These are phyloP conservation scores for Daldinia childiae DNA, from an alignment of 495 filamentous ascomycete genomes.

Conservation along the genomic window DNA sequence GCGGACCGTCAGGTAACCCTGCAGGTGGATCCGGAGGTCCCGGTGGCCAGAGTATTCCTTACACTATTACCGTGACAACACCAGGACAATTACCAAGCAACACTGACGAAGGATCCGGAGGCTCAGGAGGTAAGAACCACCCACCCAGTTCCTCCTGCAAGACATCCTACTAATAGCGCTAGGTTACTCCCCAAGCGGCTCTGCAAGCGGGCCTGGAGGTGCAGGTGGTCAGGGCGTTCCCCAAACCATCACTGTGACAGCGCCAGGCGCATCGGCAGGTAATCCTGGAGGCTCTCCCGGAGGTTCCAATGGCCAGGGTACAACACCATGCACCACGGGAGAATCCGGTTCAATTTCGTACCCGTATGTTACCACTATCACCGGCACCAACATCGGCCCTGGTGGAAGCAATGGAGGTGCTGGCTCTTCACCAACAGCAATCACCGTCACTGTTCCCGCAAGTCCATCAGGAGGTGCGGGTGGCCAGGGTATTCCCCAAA, in stretches of 20 bases:
- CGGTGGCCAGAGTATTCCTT: slow-evolving; percentile 28
- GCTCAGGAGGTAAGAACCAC: slow-evolving; percentile 28
- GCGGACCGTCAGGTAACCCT: slow-evolving; percentile 24
- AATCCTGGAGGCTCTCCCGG: slow-evolving; percentile 28
- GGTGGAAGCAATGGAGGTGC: slow-evolving; percentile 26
- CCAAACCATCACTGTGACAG: slow-evolving; percentile 34
- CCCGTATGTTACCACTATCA: slow-evolving; percentile 22
- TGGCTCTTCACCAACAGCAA: slow-evolving; percentile 26
- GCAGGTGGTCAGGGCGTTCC: slow-evolving; percentile 27
- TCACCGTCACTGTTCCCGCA: slow-evolving; percentile 31
- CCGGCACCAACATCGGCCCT: slow-evolving; percentile 24
- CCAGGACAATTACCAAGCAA: slow-evolving; percentile 32
- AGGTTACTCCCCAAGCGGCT: slow-evolving; percentile 22
- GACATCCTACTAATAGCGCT: slow-evolving; percentile 7
- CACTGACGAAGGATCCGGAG: slow-evolving; percentile 19
- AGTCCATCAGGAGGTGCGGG: slow-evolving; percentile 25
- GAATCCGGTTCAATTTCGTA: slow-evolving; percentile 21
- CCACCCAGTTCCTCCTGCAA: neutral
- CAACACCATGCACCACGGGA: slow-evolving; percentile 32
- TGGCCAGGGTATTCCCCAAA: neutral
- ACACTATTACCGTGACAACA: slow-evolving; percentile 32
- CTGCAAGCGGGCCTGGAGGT: slow-evolving; percentile 21
- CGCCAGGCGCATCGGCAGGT: slow-evolving; percentile 30
- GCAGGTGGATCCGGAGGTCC: slow-evolving; percentile 23
- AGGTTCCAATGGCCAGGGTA: slow-evolving; percentile 20